These are phyloP conservation scores for Cajanus cajan DNA, from an alignment of 306 rosid genomes.

Conservation along the genomic window DNA sequence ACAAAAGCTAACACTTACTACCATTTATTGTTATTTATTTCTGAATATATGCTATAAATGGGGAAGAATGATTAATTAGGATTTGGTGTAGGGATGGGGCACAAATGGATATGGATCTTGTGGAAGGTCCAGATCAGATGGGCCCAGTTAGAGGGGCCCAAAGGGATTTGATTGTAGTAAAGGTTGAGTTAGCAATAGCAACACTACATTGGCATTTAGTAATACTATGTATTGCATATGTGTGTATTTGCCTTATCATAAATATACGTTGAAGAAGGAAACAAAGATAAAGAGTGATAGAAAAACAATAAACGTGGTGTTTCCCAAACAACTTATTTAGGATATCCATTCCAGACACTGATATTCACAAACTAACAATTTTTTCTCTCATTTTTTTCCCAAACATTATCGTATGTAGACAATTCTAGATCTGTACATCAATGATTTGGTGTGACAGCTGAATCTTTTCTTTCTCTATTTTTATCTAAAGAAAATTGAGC, in stretches of 20 bases:
- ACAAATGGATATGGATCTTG: conserved; percentile 17
- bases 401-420: neutral
- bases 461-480: neutral
- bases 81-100: conserved; percentile 11
- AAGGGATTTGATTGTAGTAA: neutral
- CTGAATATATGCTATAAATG: neutral
- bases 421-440: neutral
- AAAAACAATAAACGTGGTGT: conserved; percentile 38
- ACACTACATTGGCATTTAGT: neutral
- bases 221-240: neutral
- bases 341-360: conserved; percentile 25
- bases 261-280: neutral
- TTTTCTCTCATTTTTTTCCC: neutral
- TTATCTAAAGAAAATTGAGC: neutral
- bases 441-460: conserved; percentile 7
- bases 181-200: neutral
- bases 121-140: neutral
- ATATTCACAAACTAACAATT: conserved; percentile 10
- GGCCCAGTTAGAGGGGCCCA: neutral
- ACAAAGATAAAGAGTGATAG: conserved; percentile 28
- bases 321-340: conserved; percentile 32
- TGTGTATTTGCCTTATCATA: conserved; percentile 29
- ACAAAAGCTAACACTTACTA: too few species aligned
- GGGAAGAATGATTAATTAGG: neutral
- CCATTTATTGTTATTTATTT: too few species aligned